Conservation (phyloP, 2,329 filamentous ascomycete species). For the Cladosporium sp. region DNA sequence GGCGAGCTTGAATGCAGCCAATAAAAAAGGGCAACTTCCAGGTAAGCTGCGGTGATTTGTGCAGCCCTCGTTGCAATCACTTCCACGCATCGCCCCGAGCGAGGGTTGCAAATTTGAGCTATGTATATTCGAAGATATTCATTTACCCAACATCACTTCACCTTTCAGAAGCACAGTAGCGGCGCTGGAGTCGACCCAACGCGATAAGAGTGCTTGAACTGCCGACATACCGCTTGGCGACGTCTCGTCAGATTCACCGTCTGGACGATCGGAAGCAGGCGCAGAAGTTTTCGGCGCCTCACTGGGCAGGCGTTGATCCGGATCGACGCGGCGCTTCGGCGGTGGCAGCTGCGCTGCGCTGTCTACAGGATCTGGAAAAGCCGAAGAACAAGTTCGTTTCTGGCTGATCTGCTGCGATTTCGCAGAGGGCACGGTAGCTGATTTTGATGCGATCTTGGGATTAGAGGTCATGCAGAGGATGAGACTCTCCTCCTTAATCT, state of each 20-base stretch:
- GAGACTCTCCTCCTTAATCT: conserved; percentile 98
- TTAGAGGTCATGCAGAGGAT: conserved; percentile 98
- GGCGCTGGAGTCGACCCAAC: not conserved
- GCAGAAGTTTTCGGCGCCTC: not conserved
- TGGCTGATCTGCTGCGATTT: conserved; percentile 37
- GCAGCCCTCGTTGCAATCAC: too few species aligned
- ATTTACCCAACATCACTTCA: too few species aligned
- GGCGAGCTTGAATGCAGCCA: too few species aligned
- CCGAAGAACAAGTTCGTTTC: not conserved
- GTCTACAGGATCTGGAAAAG: not conserved
- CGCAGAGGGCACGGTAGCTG: conserved; percentile 54
- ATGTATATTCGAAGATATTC: too few species aligned
- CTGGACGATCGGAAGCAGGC: not conserved
- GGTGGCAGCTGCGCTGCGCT: too few species aligned
- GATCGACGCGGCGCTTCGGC: not conserved
- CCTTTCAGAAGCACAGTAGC: not conserved
- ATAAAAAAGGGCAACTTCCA: too few species aligned
- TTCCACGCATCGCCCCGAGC: too few species aligned
- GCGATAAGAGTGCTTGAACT: not conserved
- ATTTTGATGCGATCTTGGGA: conserved; percentile 62
- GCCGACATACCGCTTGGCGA: not conserved
- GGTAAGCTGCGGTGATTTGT: too few species aligned
- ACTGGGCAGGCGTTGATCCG: not conserved
- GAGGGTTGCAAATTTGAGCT: too few species aligned
- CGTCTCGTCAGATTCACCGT: not conserved